These are phyloP conservation scores for Paracorniculantispora psalliotae DNA, from an alignment of 2,329 filamentous ascomycete species.

Conservation along the genomic window DNA sequence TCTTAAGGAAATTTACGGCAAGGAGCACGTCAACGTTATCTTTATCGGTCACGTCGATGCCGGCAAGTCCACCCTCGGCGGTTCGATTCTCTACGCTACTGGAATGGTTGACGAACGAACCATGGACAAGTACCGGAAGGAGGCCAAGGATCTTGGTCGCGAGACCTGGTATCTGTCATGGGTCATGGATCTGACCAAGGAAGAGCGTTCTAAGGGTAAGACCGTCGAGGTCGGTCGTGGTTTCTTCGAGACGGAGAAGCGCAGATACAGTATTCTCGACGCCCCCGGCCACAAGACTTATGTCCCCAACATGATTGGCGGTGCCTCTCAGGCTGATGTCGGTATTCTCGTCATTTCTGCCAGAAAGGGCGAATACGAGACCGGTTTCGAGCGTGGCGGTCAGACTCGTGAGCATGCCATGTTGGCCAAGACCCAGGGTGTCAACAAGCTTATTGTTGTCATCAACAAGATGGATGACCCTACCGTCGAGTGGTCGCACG, in stretches of 20 bases:
- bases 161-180: slow-evolving; percentile 99
- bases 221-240: slow-evolving; percentile 95
- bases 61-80: slow-evolving; percentile 93
- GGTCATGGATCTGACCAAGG: slow-evolving; percentile 95
- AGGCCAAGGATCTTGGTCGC: slow-evolving; percentile 91
- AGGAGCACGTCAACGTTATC: slow-evolving; percentile 89
- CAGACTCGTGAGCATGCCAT: slow-evolving; percentile 98
- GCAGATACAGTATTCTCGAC: slow-evolving; percentile 93
- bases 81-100: slow-evolving; percentile 85
- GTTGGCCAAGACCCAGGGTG: slow-evolving; percentile 95
- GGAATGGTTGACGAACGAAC: slow-evolving; percentile 99
- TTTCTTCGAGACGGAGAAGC: slow-evolving; percentile 95
- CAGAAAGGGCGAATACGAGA: slow-evolving; percentile 97
- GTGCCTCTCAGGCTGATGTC: slow-evolving; percentile 87
- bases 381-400: slow-evolving; percentile 91
- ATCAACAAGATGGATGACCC: slow-evolving; percentile 99
- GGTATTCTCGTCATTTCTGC: slow-evolving; percentile 95
- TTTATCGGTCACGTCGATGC: slow-evolving; percentile 98
- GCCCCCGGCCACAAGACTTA: slow-evolving; percentile 97
- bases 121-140: slow-evolving; percentile 95
- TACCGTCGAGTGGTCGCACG: slow-evolving; percentile 93
- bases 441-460: slow-evolving; percentile 90
- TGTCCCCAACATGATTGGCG: slow-evolving; percentile 97
- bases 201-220: slow-evolving; percentile 94
- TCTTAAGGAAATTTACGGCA: slow-evolving; percentile 92